These are phyloP conservation scores for Carpinus fangiana DNA, from an alignment of 306 rosid genomes.

Conservation along the genomic window DNA sequence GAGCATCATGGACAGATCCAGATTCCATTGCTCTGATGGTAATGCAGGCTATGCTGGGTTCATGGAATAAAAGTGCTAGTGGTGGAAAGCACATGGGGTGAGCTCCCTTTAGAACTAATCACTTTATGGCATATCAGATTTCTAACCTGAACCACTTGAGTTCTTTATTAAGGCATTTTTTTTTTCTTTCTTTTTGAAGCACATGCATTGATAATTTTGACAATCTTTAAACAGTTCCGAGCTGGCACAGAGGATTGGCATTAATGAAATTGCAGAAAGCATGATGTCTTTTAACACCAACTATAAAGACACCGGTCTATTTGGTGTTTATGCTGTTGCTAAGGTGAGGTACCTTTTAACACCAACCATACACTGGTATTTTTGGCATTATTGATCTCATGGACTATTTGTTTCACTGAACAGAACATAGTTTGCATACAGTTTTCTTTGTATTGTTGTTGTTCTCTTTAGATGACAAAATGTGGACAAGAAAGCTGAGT, in stretches of 20 bases:
- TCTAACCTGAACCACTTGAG: not conserved
- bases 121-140: not conserved
- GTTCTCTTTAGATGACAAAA: not conserved
- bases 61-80: slow-evolving; percentile 86
- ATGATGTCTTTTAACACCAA: slow-evolving; percentile 95
- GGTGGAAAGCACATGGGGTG: slow-evolving; percentile 99
- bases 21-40: slow-evolving; percentile 94
- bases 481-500: not conserved
- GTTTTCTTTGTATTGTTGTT: not conserved
- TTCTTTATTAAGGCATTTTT: not conserved
- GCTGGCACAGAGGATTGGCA: slow-evolving; percentile 74
- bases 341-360: slow-evolving; percentile 42
- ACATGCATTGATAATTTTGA: slow-evolving; percentile 22
- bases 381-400: not conserved
- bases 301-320: slow-evolving; percentile 89
- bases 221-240: slow-evolving; percentile 56
- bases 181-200: slow-evolving; percentile 1
- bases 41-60: slow-evolving; percentile 97
- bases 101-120: slow-evolving; percentile 8
- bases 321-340: slow-evolving; percentile 86
- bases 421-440: not conserved
- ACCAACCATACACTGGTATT: not conserved
- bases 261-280: slow-evolving; percentile 80
- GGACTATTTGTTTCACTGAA: not conserved
- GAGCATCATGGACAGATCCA: slow-evolving; percentile 98